phyloP scores from a whole-genome alignment of 805 yeast genomes.

The Pichia nanzhaoensis region DNA sequence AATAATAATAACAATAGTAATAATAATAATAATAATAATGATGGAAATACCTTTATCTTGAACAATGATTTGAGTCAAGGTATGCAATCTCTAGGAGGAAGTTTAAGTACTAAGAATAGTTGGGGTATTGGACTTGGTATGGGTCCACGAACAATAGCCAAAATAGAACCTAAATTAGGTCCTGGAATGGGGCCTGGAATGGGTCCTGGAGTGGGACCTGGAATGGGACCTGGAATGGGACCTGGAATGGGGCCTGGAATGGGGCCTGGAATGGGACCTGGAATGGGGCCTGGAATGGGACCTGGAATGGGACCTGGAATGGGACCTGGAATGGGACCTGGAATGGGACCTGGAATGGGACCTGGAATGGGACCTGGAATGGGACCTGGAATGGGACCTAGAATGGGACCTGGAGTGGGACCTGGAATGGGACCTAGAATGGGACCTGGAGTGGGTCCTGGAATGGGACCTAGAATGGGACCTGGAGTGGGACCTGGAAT shows the following conservation, averaged over 20 bases:
- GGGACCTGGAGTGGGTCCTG: conserved; percentile 12
- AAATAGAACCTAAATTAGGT: too few relatives aligned
- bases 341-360: conserved; percentile 3
- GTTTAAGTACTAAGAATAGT: too few relatives aligned
- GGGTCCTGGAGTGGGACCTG: too few relatives aligned
- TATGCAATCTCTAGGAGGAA: too few relatives aligned
- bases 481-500: conserved; percentile 10
- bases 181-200: not conserved
- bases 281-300: conserved; percentile 11
- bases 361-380: conserved; percentile 4
- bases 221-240: conserved; percentile 1
- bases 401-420: conserved; percentile 8
- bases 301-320: conserved; percentile 8
- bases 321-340: conserved; percentile 11
- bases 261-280: conserved; percentile 8
- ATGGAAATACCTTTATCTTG: too few relatives aligned
- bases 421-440: conserved; percentile 6
- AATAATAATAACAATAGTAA: not conserved
- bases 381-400: conserved; percentile 11
- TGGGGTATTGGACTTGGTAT: not conserved
- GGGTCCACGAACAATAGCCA: conserved; percentile 4
- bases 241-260: conserved; percentile 9
- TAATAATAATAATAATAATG: not conserved
- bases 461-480: conserved; percentile 10
- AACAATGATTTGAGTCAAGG: conserved; percentile 9